Percentiles rank a stretch among this genome's conserved stretches.
phyloP scores from a whole-genome alignment of 73 alveolate genomes.

The Durusdinium trenchii region DNA sequence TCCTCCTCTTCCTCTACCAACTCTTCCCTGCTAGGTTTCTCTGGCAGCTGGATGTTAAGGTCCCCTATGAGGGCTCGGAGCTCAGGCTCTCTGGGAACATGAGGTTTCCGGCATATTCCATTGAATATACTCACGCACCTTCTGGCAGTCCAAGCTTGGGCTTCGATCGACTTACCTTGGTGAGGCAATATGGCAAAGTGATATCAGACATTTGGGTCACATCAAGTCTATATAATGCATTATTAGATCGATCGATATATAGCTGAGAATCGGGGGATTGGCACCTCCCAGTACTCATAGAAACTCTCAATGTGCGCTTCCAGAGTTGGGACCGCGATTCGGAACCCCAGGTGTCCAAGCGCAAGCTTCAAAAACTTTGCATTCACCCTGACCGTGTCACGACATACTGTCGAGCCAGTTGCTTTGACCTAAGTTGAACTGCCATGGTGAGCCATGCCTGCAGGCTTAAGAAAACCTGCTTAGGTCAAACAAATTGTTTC shows the following conservation, averaged over 20 bases:
- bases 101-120: not conserved
- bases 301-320: not conserved
- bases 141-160: not conserved
- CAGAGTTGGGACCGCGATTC: not conserved
- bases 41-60: not conserved
- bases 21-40: not conserved
- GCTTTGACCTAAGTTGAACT: not conserved
- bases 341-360: not conserved
- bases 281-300: not conserved
- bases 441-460: not conserved
- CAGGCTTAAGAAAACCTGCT: not conserved
- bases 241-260: not conserved
- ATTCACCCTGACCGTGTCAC: not conserved
- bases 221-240: not conserved
- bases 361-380: not conserved
- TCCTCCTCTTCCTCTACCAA: not conserved
- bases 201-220: no score
- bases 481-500: not conserved
- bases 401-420: not conserved
- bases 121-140: constrained; percentile 9
- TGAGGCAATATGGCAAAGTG: not conserved
- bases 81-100: not conserved
- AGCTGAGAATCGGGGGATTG: not conserved
- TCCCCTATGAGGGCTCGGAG: not conserved
- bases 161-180: not conserved